These are phyloP conservation scores for Leishmania guyanensis DNA, from an alignment of 208 protist genomes.

Conservation along the genomic window DNA sequence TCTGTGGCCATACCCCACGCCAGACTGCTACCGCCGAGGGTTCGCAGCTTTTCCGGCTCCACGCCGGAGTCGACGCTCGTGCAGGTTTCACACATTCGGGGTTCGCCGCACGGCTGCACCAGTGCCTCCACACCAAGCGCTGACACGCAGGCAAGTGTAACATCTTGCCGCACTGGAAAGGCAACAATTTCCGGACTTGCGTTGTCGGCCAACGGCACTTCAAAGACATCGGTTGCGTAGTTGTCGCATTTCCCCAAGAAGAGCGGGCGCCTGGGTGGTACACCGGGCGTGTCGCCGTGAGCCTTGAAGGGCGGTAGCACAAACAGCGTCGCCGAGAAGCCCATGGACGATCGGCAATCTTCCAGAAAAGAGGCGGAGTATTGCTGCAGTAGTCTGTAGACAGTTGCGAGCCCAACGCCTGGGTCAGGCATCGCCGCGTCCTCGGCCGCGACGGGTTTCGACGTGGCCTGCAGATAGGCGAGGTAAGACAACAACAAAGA, in stretches of 20 bases:
- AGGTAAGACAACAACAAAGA: slow-evolving; percentile 20
- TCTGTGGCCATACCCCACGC: slow-evolving; percentile 3
- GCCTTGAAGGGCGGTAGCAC: slow-evolving; percentile 12
- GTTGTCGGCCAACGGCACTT: slow-evolving; percentile 20
- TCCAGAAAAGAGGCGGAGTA: slow-evolving; percentile 13
- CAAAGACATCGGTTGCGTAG: slow-evolving; percentile 22
- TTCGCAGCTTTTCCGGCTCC: background rate
- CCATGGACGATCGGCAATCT: slow-evolving; percentile 4
- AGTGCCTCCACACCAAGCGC: slow-evolving; percentile 11
- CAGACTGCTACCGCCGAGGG: background rate
- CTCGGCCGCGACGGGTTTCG: background rate
- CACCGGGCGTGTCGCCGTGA: background rate
- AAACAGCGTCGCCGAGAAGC: slow-evolving; percentile 27
- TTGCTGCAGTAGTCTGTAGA: slow-evolving; percentile 16
- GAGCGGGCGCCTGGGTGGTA: slow-evolving; percentile 20
- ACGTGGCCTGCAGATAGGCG: slow-evolving; percentile 11
- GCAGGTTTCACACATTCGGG: background rate
- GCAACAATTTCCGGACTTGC: slow-evolving; percentile 7
- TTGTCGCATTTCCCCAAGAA: slow-evolving; percentile 23
- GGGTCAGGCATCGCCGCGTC: background rate
- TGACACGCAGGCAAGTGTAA: slow-evolving; percentile 8
- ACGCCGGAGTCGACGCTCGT: slow-evolving; percentile 10
- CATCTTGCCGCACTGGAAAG: slow-evolving; percentile 16
- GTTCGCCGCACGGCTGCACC: background rate
- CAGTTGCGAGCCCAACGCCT: background rate